Conservation (phyloP, 495 filamentous ascomycete genomes). For the Penicillium egyptiacum region DNA sequence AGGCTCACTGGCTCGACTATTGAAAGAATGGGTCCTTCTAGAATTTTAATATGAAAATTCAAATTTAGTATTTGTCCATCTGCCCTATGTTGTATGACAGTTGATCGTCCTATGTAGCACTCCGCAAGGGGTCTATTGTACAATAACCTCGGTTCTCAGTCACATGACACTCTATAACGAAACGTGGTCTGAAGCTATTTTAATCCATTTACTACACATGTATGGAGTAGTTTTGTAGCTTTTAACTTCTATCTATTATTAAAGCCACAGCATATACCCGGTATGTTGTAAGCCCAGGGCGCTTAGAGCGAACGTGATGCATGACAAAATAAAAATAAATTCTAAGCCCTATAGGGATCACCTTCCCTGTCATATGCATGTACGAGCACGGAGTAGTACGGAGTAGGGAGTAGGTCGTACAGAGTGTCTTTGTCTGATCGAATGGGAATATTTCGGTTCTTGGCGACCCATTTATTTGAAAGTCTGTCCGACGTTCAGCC, state of each 20-base stretch:
- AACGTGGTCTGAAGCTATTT: too few relatives aligned
- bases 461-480: neutral
- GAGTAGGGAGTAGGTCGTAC: too few relatives aligned
- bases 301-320: neutral
- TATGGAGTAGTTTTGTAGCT: too few relatives aligned
- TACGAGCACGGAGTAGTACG: too few relatives aligned
- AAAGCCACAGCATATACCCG: too few relatives aligned
- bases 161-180: too few relatives aligned
- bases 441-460: neutral
- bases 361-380: neutral
- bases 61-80: neutral
- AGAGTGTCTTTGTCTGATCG: neutral
- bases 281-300: neutral
- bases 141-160: too few relatives aligned
- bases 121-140: too few relatives aligned
- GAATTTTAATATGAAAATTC: neutral
- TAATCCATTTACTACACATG: too few relatives aligned
- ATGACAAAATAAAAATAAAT: neutral
- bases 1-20: neutral
- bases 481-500: neutral
- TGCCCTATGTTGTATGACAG: too few relatives aligned
- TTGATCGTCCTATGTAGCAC: too few relatives aligned
- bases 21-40: conserved; percentile 2
- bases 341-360: conserved; percentile 5
- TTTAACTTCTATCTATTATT: too few relatives aligned